Percentiles rank a stretch among this genome's conserved stretches.
phyloP scores from a whole-genome alignment of 176 grass and related monocot genomes.

The Cenchrus fungigraminus region DNA sequence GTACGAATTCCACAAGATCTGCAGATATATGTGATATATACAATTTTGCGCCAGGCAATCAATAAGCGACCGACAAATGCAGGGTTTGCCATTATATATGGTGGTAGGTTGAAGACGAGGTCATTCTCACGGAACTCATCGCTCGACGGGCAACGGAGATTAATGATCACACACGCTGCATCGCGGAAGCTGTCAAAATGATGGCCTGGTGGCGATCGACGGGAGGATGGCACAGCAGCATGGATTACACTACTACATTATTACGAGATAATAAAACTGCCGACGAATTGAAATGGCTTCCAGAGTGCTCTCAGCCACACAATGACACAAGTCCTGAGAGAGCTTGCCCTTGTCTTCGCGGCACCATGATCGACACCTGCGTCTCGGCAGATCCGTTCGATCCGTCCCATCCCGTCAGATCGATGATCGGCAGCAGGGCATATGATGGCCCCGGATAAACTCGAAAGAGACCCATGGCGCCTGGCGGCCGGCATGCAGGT shows the following conservation, averaged over 20 bases:
- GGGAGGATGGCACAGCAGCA: neutral
- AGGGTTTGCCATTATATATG: neutral
- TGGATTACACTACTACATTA: neutral
- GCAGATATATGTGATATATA: neutral
- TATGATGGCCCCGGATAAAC: neutral
- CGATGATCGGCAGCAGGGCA: neutral
- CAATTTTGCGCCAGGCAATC: neutral
- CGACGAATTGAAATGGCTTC: neutral
- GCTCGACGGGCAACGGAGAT: neutral
- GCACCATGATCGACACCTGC: neutral
- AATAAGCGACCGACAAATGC: neutral
- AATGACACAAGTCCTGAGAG: neutral
- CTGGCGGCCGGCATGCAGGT: neutral
- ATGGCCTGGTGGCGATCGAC: neutral
- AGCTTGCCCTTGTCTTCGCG: neutral
- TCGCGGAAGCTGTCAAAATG: conserved; percentile 19
- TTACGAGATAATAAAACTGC: neutral
- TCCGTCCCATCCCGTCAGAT: neutral
- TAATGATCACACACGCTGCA: conserved; percentile 12
- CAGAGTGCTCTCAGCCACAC: neutral
- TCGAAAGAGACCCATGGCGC: neutral
- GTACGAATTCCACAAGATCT: too few relatives aligned
- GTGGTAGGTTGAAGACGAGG: neutral
- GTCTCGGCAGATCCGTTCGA: neutral
- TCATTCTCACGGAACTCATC: neutral